These are phyloP conservation scores for Osmanthus fragrans DNA, from an alignment of 257 asterid species.

Conservation along the genomic window DNA sequence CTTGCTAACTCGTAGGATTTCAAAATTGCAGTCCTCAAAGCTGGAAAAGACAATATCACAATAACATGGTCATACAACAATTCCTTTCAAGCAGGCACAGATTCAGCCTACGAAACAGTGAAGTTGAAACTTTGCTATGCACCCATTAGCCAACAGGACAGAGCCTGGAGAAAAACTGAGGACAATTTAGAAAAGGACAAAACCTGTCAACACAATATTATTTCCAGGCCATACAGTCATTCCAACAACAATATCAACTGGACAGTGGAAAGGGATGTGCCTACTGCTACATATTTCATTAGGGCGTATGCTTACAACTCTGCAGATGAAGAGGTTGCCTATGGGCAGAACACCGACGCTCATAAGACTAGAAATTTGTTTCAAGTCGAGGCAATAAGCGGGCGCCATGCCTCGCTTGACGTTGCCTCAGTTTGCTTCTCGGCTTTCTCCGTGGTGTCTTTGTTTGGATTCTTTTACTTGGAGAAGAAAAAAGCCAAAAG, in stretches of 20 bases:
- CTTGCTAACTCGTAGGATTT: neutral
- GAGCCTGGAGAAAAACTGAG: constrained; percentile 52
- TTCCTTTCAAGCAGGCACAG: constrained; percentile 26
- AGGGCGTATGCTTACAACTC: constrained; percentile 35
- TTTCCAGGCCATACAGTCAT: constrained; percentile 23
- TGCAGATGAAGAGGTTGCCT: constrained; percentile 26
- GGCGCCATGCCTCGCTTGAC: constrained; percentile 40
- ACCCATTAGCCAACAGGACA: constrained; percentile 47
- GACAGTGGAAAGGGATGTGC: constrained; percentile 38
- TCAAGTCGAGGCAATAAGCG: constrained; percentile 26
- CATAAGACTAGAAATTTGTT: constrained; percentile 29
- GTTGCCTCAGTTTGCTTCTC: constrained; percentile 44
- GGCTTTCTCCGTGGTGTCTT: constrained; percentile 41
- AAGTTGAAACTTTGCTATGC: constrained; percentile 43
- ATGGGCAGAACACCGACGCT: constrained; percentile 37
- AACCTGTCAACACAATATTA: constrained; percentile 44
- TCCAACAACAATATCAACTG: constrained; percentile 25
- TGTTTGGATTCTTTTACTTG: constrained; percentile 41
- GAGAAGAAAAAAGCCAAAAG: constrained; percentile 43
- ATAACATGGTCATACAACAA: constrained; percentile 39
- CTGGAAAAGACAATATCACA: constrained; percentile 37
- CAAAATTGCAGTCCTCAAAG: constrained; percentile 34
- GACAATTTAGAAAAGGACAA: constrained; percentile 42
- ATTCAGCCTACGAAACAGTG: constrained; percentile 34
- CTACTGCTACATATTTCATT: constrained; percentile 39